These are phyloP conservation scores for Aspergillus sp. DNA, from an alignment of 2,329 filamentous ascomycete genomes.

Conservation along the genomic window DNA sequence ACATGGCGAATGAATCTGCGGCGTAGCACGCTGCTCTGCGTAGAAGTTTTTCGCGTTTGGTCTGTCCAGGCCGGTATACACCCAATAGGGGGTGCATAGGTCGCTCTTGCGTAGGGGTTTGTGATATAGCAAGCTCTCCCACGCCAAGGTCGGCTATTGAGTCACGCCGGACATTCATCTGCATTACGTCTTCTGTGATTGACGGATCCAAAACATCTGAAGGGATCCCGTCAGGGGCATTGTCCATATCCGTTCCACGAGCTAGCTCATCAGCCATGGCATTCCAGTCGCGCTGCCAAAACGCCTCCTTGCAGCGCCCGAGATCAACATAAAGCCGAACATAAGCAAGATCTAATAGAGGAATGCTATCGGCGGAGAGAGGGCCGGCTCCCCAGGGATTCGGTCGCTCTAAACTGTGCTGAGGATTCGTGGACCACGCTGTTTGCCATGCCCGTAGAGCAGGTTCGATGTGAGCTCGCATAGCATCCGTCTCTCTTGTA, in stretches of 20 bases:
- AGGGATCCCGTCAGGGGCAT: conserved; percentile 60
- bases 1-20: conserved; percentile 84
- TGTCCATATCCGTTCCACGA: conserved; percentile 71
- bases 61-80: conserved; percentile 42
- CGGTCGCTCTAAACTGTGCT: conserved; percentile 79
- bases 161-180: conserved; percentile 29
- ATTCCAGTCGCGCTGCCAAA: conserved; percentile 93
- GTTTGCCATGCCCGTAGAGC: conserved; percentile 92
- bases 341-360: conserved; percentile 86
- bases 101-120: conserved; percentile 37
- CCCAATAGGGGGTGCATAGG: conserved; percentile 29
- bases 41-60: conserved; percentile 80
- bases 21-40: conserved; percentile 95
- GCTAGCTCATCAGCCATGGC: conserved; percentile 86
- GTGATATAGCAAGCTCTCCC: conserved; percentile 37
- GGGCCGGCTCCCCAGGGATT: conserved; percentile 81
- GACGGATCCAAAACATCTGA: conserved; percentile 32
- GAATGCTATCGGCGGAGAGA: conserved; percentile 85
- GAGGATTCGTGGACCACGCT: conserved; percentile 83
- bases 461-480: conserved; percentile 93
- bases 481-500: conserved; percentile 86
- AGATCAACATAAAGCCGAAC: conserved; percentile 90
- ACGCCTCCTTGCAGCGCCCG: conserved; percentile 86
- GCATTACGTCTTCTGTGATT: conserved; percentile 19
- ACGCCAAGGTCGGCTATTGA: conserved; percentile 39